phyloP scores from a whole-genome alignment of 805 yeast species.

The Isabelozyma gotoi region DNA sequence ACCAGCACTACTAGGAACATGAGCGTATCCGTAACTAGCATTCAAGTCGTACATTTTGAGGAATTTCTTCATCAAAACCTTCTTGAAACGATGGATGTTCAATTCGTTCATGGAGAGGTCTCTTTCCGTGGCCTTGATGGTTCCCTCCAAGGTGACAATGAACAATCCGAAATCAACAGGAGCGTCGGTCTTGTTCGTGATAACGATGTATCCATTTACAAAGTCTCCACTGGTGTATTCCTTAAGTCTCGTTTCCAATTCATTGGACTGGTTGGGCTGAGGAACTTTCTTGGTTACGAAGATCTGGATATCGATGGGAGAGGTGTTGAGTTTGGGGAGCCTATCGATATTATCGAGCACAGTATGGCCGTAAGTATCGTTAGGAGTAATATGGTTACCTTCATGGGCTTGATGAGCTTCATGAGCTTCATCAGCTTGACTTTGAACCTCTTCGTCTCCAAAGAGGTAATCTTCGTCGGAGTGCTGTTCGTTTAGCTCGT shows the following conservation, averaged over 20 bases:
- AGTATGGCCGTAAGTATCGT: constrained; percentile 40
- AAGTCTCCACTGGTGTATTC: constrained; percentile 42
- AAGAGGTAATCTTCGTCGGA: constrained; percentile 15
- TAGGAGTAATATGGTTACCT: constrained; percentile 5
- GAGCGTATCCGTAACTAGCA: constrained; percentile 52
- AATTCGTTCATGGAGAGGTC: constrained; percentile 7
- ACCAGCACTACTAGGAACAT: constrained; percentile 53
- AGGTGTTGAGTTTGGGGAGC: constrained; percentile 38
- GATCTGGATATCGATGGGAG: constrained; percentile 50
- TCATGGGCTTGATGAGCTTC: not conserved
- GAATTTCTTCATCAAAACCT: constrained; percentile 47
- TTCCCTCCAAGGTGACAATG: constrained; percentile 50
- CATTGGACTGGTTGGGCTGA: constrained; percentile 37
- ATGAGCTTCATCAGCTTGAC: too few relatives aligned
- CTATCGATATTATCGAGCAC: constrained; percentile 52
- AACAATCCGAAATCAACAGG: constrained; percentile 46
- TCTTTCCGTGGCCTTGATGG: constrained; percentile 33
- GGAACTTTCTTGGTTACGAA: constrained; percentile 55
- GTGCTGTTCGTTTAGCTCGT: constrained; percentile 4
- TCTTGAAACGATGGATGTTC: constrained; percentile 19
- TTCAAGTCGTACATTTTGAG: constrained; percentile 60
- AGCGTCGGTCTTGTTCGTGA: constrained; percentile 45
- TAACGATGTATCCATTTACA: constrained; percentile 45
- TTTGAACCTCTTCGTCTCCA: constrained; percentile 11
- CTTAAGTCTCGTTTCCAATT: constrained; percentile 45